Evolutionary conservation across 805 yeast genomes (phyloP).

Genomic region (Lipomyces anomalus): DNA sequence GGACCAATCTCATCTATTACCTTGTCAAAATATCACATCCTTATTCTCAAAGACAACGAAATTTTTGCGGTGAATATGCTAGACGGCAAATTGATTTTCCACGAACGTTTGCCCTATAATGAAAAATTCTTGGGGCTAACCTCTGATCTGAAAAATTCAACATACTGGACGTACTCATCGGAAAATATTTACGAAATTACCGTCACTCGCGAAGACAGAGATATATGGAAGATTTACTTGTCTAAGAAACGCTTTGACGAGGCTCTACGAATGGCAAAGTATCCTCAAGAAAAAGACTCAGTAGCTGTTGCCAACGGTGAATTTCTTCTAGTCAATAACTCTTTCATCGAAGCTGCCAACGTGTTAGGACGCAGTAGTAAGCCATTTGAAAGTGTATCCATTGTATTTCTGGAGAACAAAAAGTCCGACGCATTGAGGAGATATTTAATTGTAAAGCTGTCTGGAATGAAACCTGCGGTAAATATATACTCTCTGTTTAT

Average conservation of each 20-base stretch:
- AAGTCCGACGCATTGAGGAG: conserved; percentile 42
- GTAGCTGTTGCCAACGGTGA: conserved; percentile 54
- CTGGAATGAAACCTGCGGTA: conserved; percentile 13
- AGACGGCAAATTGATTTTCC: conserved; percentile 43
- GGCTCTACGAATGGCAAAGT: conserved; percentile 49
- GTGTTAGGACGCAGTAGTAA: conserved; percentile 57
- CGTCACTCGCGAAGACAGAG: conserved; percentile 59
- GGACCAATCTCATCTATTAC: conserved; percentile 34
- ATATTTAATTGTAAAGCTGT: conserved; percentile 44
- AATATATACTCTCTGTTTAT: neutral
- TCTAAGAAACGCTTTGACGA: conserved; percentile 52
- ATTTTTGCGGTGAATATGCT: conserved; percentile 47
- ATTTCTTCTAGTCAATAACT: conserved; percentile 35
- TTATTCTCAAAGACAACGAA: conserved; percentile 43
- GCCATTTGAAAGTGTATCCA: conserved; percentile 64
- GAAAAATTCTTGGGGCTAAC: conserved; percentile 44
- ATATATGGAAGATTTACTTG: conserved; percentile 67
- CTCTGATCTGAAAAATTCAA: conserved; percentile 45
- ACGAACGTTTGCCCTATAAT: conserved; percentile 36
- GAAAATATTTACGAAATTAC: conserved; percentile 64
- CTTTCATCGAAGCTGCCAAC: conserved; percentile 40
- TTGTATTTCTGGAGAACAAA: conserved; percentile 45
- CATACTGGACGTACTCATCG: conserved; percentile 73
- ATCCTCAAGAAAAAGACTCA: conserved; percentile 40
- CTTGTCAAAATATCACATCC: conserved; percentile 51